Evolutionary conservation across 1,284 basidiomycete genomes (phyloP).

Genomic region (Marasmius sp.): DNA sequence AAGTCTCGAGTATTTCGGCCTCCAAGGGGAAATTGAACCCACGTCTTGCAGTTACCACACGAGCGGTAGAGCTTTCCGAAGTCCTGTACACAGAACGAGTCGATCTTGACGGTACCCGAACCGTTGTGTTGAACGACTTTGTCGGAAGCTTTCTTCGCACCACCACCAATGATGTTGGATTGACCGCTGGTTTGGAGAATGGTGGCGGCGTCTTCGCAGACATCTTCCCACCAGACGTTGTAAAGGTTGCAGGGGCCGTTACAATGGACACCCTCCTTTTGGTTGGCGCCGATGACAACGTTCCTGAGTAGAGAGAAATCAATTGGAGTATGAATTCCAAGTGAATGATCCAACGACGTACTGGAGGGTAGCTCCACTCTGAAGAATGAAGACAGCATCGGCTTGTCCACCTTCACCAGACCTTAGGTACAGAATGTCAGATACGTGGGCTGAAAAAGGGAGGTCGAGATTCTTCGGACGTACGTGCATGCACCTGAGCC

Average conservation of each 20-base stretch:
- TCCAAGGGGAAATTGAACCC: not conserved
- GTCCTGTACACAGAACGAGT: constrained; percentile 15
- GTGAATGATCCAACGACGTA: not conserved
- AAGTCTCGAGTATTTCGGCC: not conserved
- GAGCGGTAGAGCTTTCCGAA: constrained; percentile 18
- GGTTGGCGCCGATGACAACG: constrained; percentile 18
- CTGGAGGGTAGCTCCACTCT: constrained; percentile 12
- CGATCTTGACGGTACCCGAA: constrained; percentile 15
- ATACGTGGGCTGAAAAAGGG: not conserved
- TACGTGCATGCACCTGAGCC: constrained; percentile 11
- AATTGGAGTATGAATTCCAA: not conserved
- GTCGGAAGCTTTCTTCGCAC: constrained; percentile 15
- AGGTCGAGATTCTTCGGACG: no score
- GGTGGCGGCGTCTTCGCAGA: constrained; percentile 17
- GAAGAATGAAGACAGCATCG: constrained; percentile 11
- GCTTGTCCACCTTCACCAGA: not conserved
- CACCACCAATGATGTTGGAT: constrained; percentile 11
- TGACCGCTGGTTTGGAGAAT: constrained; percentile 14
- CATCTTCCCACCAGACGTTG: constrained; percentile 19
- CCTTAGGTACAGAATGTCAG: not conserved
- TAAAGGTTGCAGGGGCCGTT: constrained; percentile 15
- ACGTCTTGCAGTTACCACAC: constrained; percentile 13
- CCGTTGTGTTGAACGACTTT: constrained; percentile 20
- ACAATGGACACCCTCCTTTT: constrained; percentile 16
- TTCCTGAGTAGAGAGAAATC: not conserved